Conservation (phyloP, 768 basidiomycete genomes). For the Hygrophorus russula region DNA sequence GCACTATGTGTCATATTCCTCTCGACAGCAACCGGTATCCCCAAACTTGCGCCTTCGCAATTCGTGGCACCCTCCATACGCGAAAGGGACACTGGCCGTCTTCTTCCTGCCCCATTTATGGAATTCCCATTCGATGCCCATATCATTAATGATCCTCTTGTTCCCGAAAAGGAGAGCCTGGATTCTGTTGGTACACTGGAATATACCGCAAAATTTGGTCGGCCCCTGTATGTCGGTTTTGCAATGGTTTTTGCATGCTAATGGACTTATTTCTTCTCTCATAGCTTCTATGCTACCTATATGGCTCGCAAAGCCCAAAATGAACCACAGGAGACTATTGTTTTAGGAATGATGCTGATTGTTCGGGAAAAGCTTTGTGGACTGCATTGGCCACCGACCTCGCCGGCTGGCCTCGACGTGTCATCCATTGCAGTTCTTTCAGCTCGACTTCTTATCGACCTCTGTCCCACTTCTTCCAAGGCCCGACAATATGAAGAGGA, state of each 20-base stretch:
- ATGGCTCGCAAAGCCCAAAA: background rate
- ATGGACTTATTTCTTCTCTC: background rate
- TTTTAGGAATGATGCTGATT: slow-evolving; percentile 1
- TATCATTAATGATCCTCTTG: slow-evolving; percentile 2
- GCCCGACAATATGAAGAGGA: slow-evolving; percentile 6
- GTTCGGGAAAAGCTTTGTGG: slow-evolving; percentile 3
- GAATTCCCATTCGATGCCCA: slow-evolving; percentile 4
- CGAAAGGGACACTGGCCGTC: background rate
- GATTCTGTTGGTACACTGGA: slow-evolving; percentile 3
- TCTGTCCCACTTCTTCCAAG: slow-evolving; percentile 6
- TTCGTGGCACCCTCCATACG: slow-evolving; percentile 3
- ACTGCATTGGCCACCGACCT: background rate
- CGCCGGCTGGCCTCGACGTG: slow-evolving; percentile 1
- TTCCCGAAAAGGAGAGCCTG: background rate
- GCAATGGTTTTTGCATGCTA: background rate
- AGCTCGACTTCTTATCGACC: slow-evolving; percentile 10
- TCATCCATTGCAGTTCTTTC: slow-evolving; percentile 11
- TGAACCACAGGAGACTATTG: background rate
- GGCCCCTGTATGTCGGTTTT: slow-evolving; percentile 2
- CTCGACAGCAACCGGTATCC: slow-evolving; percentile 3
- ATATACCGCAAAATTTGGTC: slow-evolving; percentile 5
- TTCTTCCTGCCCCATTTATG: slow-evolving; percentile 1
- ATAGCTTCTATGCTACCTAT: slow-evolving; percentile 3
- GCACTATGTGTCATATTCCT: slow-evolving; percentile 1
- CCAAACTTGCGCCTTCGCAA: slow-evolving; percentile 2